Evolutionary conservation across 2,329 filamentous ascomycete species (phyloP).

Genomic region (Dactylella cylindrospora): DNA sequence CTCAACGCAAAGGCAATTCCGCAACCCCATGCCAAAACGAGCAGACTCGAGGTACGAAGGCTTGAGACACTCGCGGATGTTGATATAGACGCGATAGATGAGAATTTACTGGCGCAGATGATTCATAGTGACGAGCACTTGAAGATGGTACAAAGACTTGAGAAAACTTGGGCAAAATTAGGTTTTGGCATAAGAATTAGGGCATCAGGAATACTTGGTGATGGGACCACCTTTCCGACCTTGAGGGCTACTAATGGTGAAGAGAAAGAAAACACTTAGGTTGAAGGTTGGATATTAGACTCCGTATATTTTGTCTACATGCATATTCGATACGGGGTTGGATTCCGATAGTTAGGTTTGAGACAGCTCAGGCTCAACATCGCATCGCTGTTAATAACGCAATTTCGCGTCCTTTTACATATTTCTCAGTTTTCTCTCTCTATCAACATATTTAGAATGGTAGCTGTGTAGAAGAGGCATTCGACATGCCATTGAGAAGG

Average conservation of each 20-base stretch:
- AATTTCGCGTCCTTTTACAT: no score
- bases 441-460: no score
- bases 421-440: no score
- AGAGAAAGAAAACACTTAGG: not conserved
- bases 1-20: slow-evolving; percentile 6
- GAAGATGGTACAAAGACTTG: slow-evolving; percentile 36
- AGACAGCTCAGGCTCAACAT: no score
- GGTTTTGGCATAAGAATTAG: slow-evolving; percentile 18
- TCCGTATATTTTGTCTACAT: no score
- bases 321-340: no score
- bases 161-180: slow-evolving; percentile 16
- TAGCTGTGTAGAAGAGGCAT: no score
- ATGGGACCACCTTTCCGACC: not conserved
- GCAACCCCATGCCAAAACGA: not conserved
- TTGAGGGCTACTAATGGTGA: not conserved
- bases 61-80: not conserved
- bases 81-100: slow-evolving; percentile 16
- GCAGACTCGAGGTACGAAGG: not conserved
- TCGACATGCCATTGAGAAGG: no score
- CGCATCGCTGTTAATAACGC: not conserved
- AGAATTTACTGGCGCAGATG: slow-evolving; percentile 26
- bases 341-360: no score
- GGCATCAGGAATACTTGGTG: slow-evolving; percentile 6
- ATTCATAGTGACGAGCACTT: slow-evolving; percentile 37
- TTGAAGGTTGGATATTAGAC: not conserved